Base-by-base conservation (phyloP, 139 green algal species). In the Chlamydomonas applanata region DNA sequence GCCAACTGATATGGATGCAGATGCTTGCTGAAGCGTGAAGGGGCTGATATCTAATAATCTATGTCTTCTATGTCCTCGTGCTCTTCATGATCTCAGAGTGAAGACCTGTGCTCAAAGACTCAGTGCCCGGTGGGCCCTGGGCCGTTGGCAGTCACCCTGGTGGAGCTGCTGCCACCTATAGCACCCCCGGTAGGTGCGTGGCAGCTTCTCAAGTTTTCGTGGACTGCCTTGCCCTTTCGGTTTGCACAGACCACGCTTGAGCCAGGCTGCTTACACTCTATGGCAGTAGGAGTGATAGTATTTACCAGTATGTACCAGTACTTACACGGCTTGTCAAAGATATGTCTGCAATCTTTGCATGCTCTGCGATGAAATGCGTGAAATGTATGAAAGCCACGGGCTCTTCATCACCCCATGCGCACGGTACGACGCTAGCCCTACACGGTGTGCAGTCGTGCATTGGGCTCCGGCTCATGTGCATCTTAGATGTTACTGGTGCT, bases 51-150 rank as follows among this genome's bases (percentile, higher is more conserved):
- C 46, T 24, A 16, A 56, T 24, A n/a, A n/a, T n/a, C n/a, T n/a
- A n/a, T n/a, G n/a, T n/a, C n/a, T n/a, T n/a, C n/a, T n/a, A n/a
- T n/a, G n/a, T n/a, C n/a, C n/a, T n/a, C n/a, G n/a, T n/a, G n/a
- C n/a, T n/a, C n/a, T n/a, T n/a, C n/a, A n/a, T n/a, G n/a, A 5
- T 4, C 53, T 17, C 46, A 71, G 30, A 73, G 45, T 4, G 79
- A 79, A n/a, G 81, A 87, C 53, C 59, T 89, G n/a, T 89, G 84
- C 73, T 57, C 29, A 57, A 89, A 89, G 66, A 82, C 76, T 24
- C 56, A 65, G 0, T 89, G 84, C 69, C 84, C 84, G 0, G 75
- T 85, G n/a, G 49, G 53, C 1, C 33, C 73, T 11, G 81, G 84
- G 1, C 66, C 71, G 4, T 34, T 86, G 2, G 36, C 73, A 29